phyloP scores from a whole-genome alignment of 1,284 basidiomycete genomes.

The Moesziomyces antarcticus region DNA sequence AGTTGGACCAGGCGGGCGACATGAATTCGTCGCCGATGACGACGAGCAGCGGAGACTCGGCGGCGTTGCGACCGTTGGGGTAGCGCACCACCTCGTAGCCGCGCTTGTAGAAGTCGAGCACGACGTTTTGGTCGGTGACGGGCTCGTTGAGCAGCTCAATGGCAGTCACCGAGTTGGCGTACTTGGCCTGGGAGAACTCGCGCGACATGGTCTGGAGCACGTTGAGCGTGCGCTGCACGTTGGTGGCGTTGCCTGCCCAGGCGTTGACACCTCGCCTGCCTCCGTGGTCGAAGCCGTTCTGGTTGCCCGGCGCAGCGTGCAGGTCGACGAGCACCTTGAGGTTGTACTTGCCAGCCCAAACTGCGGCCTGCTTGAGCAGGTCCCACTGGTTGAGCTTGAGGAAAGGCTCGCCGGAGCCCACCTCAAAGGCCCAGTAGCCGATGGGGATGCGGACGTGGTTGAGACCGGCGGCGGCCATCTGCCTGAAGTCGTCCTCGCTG shows the following conservation, averaged over 20 bases:
- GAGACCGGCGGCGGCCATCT: constrained; percentile 70
- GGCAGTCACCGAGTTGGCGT: constrained; percentile 51
- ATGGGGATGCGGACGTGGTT: constrained; percentile 87
- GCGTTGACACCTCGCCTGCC: constrained; percentile 76
- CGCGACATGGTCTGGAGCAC: constrained; percentile 73
- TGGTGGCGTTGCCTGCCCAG: constrained; percentile 78
- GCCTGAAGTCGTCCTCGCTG: constrained; percentile 78
- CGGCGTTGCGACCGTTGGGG: constrained; percentile 26
- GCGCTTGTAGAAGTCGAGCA: constrained; percentile 51
- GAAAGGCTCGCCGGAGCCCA: constrained; percentile 82
- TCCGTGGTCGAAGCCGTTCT: constrained; percentile 71
- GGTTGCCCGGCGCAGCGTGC: constrained; percentile 69
- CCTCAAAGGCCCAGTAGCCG: constrained; percentile 91
- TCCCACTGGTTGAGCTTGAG: constrained; percentile 79
- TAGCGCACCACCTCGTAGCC: constrained; percentile 60
- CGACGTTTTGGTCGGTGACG: constrained; percentile 34
- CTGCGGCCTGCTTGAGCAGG: constrained; percentile 74
- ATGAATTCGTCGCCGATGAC: constrained; percentile 89
- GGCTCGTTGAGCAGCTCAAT: constrained; percentile 65
- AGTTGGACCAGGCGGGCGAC: constrained; percentile 71
- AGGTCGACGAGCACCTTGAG: constrained; percentile 85
- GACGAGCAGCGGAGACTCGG: constrained; percentile 45
- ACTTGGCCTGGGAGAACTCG: constrained; percentile 52
- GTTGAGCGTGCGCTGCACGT: constrained; percentile 77
- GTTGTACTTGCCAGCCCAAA: constrained; percentile 80